Evolutionary conservation across 192 early-diverging fungal genomes (phyloP).

Genomic region (Coemansia sp.): DNA sequence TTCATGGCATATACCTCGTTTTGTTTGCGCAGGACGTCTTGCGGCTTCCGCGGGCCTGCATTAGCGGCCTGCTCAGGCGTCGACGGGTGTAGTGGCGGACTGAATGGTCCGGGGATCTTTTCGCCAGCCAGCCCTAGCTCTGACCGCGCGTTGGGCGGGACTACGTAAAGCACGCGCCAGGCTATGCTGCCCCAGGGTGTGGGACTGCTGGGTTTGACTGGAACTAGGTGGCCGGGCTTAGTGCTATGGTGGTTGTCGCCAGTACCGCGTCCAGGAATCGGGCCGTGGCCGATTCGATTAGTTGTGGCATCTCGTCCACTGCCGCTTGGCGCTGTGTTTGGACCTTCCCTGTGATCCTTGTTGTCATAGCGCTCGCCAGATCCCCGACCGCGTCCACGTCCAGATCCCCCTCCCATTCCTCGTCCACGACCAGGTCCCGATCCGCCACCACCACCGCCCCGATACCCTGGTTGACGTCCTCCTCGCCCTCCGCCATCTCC

Average conservation of each 20-base stretch:
- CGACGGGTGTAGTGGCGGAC: constrained; percentile 36
- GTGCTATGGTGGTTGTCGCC: background rate
- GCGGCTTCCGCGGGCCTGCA: constrained; percentile 13
- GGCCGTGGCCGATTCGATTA: background rate
- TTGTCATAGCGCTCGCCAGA: background rate
- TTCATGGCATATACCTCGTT: constrained; percentile 41
- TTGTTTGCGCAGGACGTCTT: constrained; percentile 48
- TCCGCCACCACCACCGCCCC: background rate
- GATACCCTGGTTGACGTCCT: background rate
- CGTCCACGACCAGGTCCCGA: constrained; percentile 1
- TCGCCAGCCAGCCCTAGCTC: constrained; percentile 45
- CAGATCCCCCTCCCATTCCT: background rate
- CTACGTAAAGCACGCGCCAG: constrained; percentile 42
- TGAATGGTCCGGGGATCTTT: constrained; percentile 51
- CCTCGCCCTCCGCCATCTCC: background rate
- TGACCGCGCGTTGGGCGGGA: constrained; percentile 35
- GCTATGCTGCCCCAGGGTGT: constrained; percentile 28
- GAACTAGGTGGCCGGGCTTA: constrained; percentile 15
- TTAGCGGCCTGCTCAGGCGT: constrained; percentile 18
- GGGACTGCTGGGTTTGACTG: constrained; percentile 24
- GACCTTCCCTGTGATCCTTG: background rate
- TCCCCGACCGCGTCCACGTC: background rate
- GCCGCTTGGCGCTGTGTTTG: background rate
- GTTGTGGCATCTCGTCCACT: background rate
- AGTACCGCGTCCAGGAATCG: background rate